Conservation (phyloP, 148 eudicot genomes). For the Persicaria tinctoria region DNA sequence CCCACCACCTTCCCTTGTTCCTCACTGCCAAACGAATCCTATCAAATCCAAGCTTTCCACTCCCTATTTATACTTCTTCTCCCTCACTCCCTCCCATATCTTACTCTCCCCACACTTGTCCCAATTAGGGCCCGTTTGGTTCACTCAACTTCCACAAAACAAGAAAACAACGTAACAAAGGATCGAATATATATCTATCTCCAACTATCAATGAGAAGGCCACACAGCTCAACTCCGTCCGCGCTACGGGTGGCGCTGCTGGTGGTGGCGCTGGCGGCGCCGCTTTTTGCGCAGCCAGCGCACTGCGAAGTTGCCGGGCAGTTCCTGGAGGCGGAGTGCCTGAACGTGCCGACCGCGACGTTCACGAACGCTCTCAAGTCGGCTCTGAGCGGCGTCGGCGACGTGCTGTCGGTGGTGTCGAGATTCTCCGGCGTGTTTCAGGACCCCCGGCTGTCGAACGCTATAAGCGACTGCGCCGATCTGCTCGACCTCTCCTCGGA, state of each 20-base stretch:
- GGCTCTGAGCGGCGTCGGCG: background rate
- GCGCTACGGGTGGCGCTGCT: background rate
- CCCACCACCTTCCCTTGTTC: background rate
- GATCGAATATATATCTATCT: background rate
- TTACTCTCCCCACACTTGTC: background rate
- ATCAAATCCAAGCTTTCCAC: background rate
- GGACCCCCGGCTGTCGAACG: conserved; percentile 3
- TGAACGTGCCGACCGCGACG: conserved; percentile 2
- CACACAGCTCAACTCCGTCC: background rate
- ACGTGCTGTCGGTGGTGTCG: background rate
- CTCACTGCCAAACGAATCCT: conserved; percentile 1
- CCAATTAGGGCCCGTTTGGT: background rate
- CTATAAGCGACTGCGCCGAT: conserved; percentile 4
- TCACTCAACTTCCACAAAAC: background rate
- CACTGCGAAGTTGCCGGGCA: background rate
- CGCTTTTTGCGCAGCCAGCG: background rate
- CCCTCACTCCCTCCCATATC: background rate
- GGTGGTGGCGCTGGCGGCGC: background rate
- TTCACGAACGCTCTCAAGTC: conserved; percentile 5
- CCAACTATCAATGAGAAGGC: background rate
- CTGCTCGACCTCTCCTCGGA: conserved; percentile 6
- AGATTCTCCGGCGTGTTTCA: conserved; percentile 9
- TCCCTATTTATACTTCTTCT: conserved; percentile 2
- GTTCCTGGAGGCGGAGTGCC: conserved; percentile 6
- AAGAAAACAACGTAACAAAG: background rate